These are phyloP conservation scores for Climacium dendroides DNA, from an alignment of 225 moss, liverwort and hornwort genomes.

Conservation along the genomic window DNA sequence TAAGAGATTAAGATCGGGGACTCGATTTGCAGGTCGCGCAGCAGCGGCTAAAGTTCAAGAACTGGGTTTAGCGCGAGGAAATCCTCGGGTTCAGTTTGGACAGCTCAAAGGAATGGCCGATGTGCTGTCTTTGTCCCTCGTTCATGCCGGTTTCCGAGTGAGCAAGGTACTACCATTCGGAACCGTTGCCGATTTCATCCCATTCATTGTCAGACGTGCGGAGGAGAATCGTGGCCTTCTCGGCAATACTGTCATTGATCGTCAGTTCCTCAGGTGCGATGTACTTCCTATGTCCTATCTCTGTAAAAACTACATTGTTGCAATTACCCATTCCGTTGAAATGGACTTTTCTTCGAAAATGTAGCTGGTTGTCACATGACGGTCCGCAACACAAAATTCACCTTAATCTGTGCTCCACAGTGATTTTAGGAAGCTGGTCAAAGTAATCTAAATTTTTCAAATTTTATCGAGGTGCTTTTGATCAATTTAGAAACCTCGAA, in stretches of 20 bases:
- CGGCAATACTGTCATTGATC: slow-evolving; percentile 50
- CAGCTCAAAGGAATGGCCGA: slow-evolving; percentile 97
- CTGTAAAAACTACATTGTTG: neutral
- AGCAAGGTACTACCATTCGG: slow-evolving; percentile 83
- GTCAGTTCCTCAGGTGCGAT: neutral
- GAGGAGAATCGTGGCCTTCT: slow-evolving; percentile 83
- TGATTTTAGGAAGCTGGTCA: neutral
- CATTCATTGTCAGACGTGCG: slow-evolving; percentile 74
- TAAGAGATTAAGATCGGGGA: neutral
- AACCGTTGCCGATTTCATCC: slow-evolving; percentile 57
- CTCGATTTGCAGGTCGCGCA: slow-evolving; percentile 38
- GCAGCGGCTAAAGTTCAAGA: slow-evolving; percentile 56
- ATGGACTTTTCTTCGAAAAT: neutral
- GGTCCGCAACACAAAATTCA: no score
- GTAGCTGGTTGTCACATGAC: neutral
- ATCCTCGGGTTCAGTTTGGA: slow-evolving; percentile 70
- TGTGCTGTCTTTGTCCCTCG: slow-evolving; percentile 67
- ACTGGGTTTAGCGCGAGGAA: slow-evolving; percentile 48
- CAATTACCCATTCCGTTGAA: neutral
- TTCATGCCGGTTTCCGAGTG: slow-evolving; percentile 71
- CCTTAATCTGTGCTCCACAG: neutral
- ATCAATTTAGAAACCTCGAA: neutral
- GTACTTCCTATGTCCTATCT: neutral
- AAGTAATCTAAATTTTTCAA: no score
- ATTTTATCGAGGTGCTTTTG: neutral